Conservation (phyloP, 441 rosid species). For the Geranium incanum region DNA sequence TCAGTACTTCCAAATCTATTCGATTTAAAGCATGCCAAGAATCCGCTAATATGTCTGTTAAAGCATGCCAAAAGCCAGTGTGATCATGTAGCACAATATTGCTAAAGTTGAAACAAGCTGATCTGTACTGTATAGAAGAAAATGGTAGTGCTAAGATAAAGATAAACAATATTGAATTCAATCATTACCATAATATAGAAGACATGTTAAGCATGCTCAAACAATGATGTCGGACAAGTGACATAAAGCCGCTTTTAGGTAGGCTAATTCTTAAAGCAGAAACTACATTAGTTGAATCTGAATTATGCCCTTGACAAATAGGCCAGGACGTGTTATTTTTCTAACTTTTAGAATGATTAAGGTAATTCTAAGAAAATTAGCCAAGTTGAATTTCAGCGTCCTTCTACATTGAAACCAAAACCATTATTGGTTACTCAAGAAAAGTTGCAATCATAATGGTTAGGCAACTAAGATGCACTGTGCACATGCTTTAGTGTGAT, state of each 20-base stretch:
- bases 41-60: neutral
- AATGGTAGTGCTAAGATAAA: neutral
- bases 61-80: neutral
- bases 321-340: neutral
- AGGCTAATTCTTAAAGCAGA: neutral
- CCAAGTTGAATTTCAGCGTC: neutral
- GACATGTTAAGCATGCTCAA: neutral
- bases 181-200: neutral
- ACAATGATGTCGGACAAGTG: neutral
- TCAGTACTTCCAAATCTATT: neutral
- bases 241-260: neutral
- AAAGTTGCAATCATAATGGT: neutral
- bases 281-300: neutral
- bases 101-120: neutral
- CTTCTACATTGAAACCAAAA: neutral
- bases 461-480: neutral
- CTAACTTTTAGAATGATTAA: neutral
- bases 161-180: neutral
- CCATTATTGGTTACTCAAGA: neutral
- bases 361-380: neutral
- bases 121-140: neutral
- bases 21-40: neutral
- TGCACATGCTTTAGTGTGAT: neutral
- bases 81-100: neutral
- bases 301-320: neutral